Evolutionary conservation across 345 rosid species (phyloP).

Genomic region (Bruguiera sexangula): DNA sequence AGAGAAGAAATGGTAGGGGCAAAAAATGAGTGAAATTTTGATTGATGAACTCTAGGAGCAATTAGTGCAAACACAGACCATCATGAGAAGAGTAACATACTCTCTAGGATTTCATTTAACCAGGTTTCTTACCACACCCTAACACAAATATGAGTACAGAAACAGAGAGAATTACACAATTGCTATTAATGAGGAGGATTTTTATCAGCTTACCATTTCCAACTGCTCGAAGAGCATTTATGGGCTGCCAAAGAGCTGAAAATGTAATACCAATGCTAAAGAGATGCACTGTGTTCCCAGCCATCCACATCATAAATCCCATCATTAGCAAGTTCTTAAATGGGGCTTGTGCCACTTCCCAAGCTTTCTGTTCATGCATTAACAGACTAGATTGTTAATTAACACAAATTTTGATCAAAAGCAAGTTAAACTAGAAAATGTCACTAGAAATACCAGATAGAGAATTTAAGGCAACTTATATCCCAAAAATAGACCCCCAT

Average conservation of each 20-base stretch:
- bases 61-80: neutral
- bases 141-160: neutral
- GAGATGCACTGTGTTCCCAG: slow-evolving; percentile 97
- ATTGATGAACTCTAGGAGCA: neutral
- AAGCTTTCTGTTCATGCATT: slow-evolving; percentile 74
- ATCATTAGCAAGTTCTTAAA: slow-evolving; percentile 98
- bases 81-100: neutral
- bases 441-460: neutral
- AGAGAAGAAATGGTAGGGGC: neutral
- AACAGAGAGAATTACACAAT: neutral
- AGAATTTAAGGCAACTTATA: neutral
- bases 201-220: slow-evolving; percentile 73
- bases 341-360: slow-evolving; percentile 99
- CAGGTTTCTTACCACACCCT: too few relatives aligned
- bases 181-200: neutral
- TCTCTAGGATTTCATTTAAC: neutral
- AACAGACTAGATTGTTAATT: neutral
- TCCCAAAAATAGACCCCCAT: neutral
- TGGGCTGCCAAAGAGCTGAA: slow-evolving; percentile 99
- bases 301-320: slow-evolving; percentile 99
- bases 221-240: slow-evolving; percentile 93
- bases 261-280: slow-evolving; percentile 97
- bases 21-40: neutral
- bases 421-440: neutral
- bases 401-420: neutral